These are phyloP conservation scores for Diplodia corticola DNA, from an alignment of 2,329 filamentous ascomycete species.

Conservation along the genomic window DNA sequence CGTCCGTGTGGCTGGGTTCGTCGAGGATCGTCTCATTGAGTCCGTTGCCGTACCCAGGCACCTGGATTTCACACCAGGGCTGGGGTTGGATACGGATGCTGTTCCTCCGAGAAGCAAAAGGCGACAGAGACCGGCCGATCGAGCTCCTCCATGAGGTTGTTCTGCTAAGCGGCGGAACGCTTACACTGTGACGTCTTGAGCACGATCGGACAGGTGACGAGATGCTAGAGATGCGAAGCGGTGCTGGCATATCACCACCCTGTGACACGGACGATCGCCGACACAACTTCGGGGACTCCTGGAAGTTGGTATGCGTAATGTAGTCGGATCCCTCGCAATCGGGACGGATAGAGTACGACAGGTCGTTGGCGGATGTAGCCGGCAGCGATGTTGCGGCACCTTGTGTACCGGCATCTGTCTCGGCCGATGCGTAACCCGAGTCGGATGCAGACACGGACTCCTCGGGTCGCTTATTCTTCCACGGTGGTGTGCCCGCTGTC, in stretches of 20 bases:
- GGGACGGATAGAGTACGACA: conserved; percentile 26
- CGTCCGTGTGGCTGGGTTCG: not conserved
- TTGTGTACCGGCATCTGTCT: not conserved
- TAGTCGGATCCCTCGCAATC: conserved; percentile 49
- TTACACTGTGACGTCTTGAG: conserved; percentile 25
- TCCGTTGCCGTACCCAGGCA: conserved; percentile 43
- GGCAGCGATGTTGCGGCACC: not conserved
- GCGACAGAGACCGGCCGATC: conserved; percentile 33
- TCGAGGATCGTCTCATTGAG: conserved; percentile 30
- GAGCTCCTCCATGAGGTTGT: conserved; percentile 40
- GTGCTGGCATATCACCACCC: conserved; percentile 33
- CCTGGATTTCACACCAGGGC: conserved; percentile 41
- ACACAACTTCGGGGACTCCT: conserved; percentile 27
- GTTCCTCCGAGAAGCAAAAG: conserved; percentile 32
- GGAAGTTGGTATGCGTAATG: conserved; percentile 31
- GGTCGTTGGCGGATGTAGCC: not conserved
- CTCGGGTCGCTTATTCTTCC: conserved; percentile 28
- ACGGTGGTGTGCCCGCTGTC: conserved; percentile 43
- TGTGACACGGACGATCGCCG: conserved; percentile 30
- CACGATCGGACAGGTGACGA: conserved; percentile 27
- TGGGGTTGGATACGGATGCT: conserved; percentile 32
- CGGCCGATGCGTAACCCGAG: conserved; percentile 23
- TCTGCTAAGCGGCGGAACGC: conserved; percentile 27
- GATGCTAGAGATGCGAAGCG: conserved; percentile 33
- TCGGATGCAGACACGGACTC: conserved; percentile 1